Evolutionary conservation across 768 basidiomycete species (phyloP), one percentile per base, ranked within the genome.

Genomic region (Mycena rebaudengoi): DNA sequence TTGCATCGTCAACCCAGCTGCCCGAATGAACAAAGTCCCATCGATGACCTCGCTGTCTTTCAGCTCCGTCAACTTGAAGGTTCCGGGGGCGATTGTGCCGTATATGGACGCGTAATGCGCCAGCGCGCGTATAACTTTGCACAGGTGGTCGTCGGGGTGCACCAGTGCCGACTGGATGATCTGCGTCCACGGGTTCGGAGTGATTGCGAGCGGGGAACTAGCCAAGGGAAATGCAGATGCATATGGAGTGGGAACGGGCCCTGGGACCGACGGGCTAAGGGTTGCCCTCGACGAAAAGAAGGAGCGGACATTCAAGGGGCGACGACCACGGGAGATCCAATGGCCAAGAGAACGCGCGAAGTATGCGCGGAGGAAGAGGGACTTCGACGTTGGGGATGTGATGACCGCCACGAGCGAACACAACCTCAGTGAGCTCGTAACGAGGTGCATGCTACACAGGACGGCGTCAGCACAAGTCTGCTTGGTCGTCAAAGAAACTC

Each of bases 271-370:
- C 46, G 46, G 41, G 43, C 20, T 49, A 6, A 49, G 58, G 32
- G 23, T 32, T 35, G 43, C 2, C 35, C 50, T 52, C 11, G 48
- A 29, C 48, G 73, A 71, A 66, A 80, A 86, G 76, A 92, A 88
- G 5, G 73, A 80, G 40, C 72, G 69, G 49, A 91, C 75, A 53
- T 85, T 78, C 39, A 60, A 30, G 61, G 90, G 74, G 2, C 83
- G 83, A 10, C 87, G 83, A 18, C 89, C 88, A 13, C 85, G 86
- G 3, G 83, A 80, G 35, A 91, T 71, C 76, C 84, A 90, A 82
- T 83, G 85, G 1, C 75, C 77, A 30, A 91, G 79, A 18, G 76
- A 75, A 21, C 79, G 75, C 7, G 82, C 75, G 66, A 92, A 83
- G 75, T 89, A 90, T 2, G 82, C 76, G 8, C 83, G 85, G n/a